Conservation (phyloP, 257 asterid species). For the Rauvolfia tetraphylla region DNA sequence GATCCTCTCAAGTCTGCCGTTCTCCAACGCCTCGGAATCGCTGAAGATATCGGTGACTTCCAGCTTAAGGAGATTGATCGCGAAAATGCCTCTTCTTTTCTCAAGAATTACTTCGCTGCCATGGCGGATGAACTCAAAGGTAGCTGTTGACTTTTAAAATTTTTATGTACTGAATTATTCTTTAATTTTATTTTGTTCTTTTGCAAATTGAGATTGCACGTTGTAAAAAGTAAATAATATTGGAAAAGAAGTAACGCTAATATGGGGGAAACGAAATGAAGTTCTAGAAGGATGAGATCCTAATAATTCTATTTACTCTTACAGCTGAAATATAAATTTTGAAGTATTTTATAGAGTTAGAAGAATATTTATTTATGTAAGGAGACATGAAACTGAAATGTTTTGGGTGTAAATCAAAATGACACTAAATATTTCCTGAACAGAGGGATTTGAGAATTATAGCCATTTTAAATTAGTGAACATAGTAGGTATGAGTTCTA, state of each 20-base stretch:
- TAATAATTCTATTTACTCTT: not conserved
- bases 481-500: not conserved
- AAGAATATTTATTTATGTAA: not conserved
- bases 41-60: slow-evolving; percentile 29
- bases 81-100: slow-evolving; percentile 35
- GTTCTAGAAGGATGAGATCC: not conserved
- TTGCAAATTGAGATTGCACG: not conserved
- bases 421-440: not conserved
- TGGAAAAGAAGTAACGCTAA: not conserved
- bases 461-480: not conserved
- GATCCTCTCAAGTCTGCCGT: slow-evolving; percentile 38
- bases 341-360: not conserved
- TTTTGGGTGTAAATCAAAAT: not conserved
- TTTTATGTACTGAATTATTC: not conserved
- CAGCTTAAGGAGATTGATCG: slow-evolving; percentile 29
- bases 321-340: not conserved
- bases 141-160: slow-evolving; percentile 32
- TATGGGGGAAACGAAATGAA: not conserved
- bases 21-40: slow-evolving; percentile 34
- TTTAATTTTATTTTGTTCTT: not conserved
- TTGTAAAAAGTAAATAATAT: not conserved
- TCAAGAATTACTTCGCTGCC: slow-evolving; percentile 36
- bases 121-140: slow-evolving; percentile 50
- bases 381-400: not conserved
- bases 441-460: not conserved